Conservation (phyloP, 495 filamentous ascomycete species). For the Aspergillus sclerotiicarbonarius region DNA sequence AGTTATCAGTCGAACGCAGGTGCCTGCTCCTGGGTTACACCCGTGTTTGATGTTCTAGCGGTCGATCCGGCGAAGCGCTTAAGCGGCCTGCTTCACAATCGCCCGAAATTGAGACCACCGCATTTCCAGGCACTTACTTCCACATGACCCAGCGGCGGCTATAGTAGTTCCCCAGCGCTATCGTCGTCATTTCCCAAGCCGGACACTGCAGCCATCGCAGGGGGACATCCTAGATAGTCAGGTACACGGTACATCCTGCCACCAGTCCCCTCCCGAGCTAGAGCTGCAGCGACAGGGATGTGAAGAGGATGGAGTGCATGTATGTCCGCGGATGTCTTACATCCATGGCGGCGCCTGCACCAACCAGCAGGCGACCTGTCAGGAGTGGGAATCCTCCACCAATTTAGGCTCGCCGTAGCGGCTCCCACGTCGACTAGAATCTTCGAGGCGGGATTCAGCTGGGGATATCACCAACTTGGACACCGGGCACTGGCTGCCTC, state of each 20-base stretch:
- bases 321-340: slow-evolving; percentile 14
- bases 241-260: not conserved
- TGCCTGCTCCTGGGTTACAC: slow-evolving; percentile 1
- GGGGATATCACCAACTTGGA: not conserved
- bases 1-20: not conserved
- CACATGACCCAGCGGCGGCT: not conserved
- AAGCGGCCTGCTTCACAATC: not conserved
- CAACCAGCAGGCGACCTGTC: slow-evolving; percentile 2
- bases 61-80: not conserved
- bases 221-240: not conserved
- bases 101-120: not conserved
- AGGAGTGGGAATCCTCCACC: not conserved
- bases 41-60: not conserved
- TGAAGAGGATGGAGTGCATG: not conserved
- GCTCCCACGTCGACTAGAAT: not conserved
- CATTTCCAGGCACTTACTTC: not conserved
- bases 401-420: slow-evolving; percentile 12
- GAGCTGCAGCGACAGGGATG: not conserved
- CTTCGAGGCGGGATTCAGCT: not conserved
- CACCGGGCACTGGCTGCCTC: not conserved
- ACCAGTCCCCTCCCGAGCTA: too few species aligned
- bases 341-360: slow-evolving; percentile 5
- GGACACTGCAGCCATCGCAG: not conserved
- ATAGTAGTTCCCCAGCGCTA: slow-evolving; percentile 6
- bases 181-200: not conserved